Base-by-base conservation (phyloP, 1,139 yeast species). In the Blastobotrys apis region DNA sequence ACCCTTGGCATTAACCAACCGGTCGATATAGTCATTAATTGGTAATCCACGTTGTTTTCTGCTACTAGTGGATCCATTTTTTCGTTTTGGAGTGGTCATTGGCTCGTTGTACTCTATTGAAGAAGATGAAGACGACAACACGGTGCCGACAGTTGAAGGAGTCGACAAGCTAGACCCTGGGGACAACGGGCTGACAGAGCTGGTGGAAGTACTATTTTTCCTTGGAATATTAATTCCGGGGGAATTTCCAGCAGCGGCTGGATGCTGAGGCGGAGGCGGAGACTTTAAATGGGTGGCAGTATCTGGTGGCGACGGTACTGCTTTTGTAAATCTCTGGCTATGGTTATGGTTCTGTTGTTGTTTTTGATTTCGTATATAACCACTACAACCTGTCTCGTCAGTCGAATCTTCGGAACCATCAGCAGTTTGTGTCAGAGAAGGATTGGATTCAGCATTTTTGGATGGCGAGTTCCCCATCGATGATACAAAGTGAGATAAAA, bases 391-490 rank as follows among this genome's bases (percentile, higher is more conserved):
- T 22, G 60, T 54, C 41, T 55, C 60, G 27, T 56, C 61, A 33
- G 52, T 56, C 33, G 53, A 57, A 22, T 55, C 59, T 35, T 53
- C 52, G 37, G 49, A 47, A 20, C 53, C 50, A 38, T 48, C 47
- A 32, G 49, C 31, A 32, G 47, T 45, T 33, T 53, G 45, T 47
- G 60, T 54, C 51, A 54, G 44, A 41, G 58, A 48, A 33, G 54
- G 37, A 37, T 34, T 25, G 25, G 21, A 20, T 53, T 54, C 45
- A 42, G 53, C 63, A 59, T 59, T 53, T 54, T 56, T 58, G 33
- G 63, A 59, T 43, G 62, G 62, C 43, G 61, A 53, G 53, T 59
- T 59, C 44, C 64, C 64, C 64, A 59, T 59, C 54, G 57, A 47
- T 17, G 37, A 22, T 23, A 29, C 8, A 23, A 25, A 16, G 32